Base-by-base conservation (phyloP, 768 basidiomycete genomes). In the Lentinula edodes region DNA sequence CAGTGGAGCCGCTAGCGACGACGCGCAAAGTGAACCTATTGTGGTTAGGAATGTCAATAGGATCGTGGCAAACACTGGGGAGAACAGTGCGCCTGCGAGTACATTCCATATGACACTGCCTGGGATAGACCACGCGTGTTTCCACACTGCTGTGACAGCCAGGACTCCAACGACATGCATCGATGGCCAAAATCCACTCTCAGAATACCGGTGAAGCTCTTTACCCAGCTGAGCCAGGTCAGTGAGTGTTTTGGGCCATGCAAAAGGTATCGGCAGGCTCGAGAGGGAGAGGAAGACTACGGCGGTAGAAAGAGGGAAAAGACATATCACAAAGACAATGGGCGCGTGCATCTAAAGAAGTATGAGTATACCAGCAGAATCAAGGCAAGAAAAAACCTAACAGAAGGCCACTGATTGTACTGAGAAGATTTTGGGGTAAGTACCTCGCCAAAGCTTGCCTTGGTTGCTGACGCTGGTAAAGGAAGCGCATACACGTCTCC, bases 61-160 rank as follows among this genome's bases (percentile, higher is more conserved):
- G 52, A 93, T 64, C 12, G 94, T 91, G 39, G 95, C 94, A 62
- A 87, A 82, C 34, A 88, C 74, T 8, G 95, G 92, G 46, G 46
- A 50, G 48, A 63, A 70, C 46, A 63, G 60, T 62, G 34, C 57
- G 57, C 13, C 36, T 53, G 28, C 52, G 60, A 68, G 63, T 78
- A 87, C 61, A 64, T 91, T 91, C 89, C 95, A 88, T 53, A 96
- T 81, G 52, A 96, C 93, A 66, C 92, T 94, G 6, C 95, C 95
- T 8, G 95, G 95, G 61, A 98, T 84, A 62, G 92, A 95, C 95
- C 95, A 98, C 3, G 95, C 93, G 72, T 98, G 95, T 74, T 95
- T 97, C 93, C 94, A 98, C 34, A 93, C 77, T 4, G 92, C 91
- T 16, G 90, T 88, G 13, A 95, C 80, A 42, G 89, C 86, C 67